phyloP scores from a whole-genome alignment of 108 stramenopile genomes.

The Cyclotella distinguenda region DNA sequence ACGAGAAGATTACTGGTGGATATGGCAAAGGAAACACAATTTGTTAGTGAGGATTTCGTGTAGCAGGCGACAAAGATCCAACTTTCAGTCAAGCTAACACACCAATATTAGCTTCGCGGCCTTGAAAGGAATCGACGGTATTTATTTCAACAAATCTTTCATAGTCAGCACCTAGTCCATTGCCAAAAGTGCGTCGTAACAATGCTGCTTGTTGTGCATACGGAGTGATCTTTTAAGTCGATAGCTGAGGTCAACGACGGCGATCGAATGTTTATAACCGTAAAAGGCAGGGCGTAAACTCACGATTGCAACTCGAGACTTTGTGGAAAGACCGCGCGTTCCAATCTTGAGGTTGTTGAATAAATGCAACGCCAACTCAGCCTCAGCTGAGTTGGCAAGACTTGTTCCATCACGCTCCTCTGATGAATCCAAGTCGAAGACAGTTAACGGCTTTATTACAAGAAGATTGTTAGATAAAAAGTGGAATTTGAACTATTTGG shows the following conservation, averaged over 20 bases:
- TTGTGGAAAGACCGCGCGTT: constrained; percentile 55
- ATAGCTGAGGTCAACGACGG: constrained; percentile 6
- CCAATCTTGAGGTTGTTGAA: constrained; percentile 50
- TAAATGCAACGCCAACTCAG: constrained; percentile 72
- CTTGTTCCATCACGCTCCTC: constrained; percentile 87
- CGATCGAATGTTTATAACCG: too few relatives aligned
- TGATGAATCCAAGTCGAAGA: constrained; percentile 80
- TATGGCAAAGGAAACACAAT: not conserved
- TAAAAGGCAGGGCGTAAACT: constrained; percentile 5
- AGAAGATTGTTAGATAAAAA: constrained; percentile 3
- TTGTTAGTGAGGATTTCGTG: not conserved
- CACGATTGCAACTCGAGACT: constrained; percentile 63
- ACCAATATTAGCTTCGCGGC: constrained; percentile 86
- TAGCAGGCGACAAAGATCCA: not conserved
- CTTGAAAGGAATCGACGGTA: constrained; percentile 96
- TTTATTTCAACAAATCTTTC: constrained; percentile 76
- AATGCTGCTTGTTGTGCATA: constrained; percentile 87
- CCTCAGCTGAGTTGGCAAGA: constrained; percentile 75
- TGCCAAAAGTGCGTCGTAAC: constrained; percentile 59
- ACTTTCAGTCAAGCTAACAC: not conserved
- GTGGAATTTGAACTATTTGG: constrained; percentile 10
- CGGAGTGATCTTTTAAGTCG: constrained; percentile 92
- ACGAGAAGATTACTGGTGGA: constrained; percentile 80
- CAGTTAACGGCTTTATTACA: constrained; percentile 60
- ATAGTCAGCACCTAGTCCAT: constrained; percentile 48